Evolutionary conservation across 2,329 filamentous ascomycete species (phyloP).

Genomic region (Fusarium phyllophilum): DNA sequence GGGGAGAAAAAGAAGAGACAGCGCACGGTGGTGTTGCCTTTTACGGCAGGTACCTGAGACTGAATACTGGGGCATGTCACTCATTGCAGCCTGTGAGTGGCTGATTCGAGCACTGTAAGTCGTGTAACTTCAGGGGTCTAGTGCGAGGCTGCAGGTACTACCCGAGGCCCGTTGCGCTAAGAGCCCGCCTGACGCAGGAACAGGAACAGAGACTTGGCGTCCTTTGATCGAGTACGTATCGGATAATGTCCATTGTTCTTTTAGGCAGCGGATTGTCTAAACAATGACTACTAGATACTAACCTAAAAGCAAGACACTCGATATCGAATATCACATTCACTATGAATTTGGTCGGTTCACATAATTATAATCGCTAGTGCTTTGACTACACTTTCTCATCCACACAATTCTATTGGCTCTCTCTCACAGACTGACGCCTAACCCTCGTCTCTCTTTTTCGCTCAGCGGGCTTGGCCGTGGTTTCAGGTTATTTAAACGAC

Average conservation of each 20-base stretch:
- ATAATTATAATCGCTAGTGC: not conserved
- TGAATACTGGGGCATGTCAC: constrained; percentile 15
- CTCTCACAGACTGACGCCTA: not conserved
- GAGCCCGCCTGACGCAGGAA: constrained; percentile 40
- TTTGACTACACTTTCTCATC: not conserved
- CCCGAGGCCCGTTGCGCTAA: constrained; percentile 36
- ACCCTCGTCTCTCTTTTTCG: not conserved
- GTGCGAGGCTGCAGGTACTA: constrained; percentile 26
- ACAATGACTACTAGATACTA: not conserved
- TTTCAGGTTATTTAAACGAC: constrained; percentile 37
- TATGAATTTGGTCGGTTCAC: not conserved
- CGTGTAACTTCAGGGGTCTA: constrained; percentile 17
- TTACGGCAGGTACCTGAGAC: constrained; percentile 27
- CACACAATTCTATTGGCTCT: not conserved
- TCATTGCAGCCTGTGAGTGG: constrained; percentile 15
- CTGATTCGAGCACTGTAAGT: not conserved
- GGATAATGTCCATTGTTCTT: not conserved
- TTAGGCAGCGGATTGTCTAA: not conserved
- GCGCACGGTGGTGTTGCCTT: constrained; percentile 5
- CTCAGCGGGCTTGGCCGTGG: constrained; percentile 13
- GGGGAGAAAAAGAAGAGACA: not conserved
- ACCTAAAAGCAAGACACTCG: not conserved
- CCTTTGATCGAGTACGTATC: not conserved
- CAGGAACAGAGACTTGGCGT: constrained; percentile 29
- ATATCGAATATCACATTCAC: not conserved